Percentiles rank a stretch among this genome's conserved stretches.
These are phyloP conservation scores for Craterostigma plantagineum DNA, from an alignment of 257 asterid genomes.

Conservation along the genomic window DNA sequence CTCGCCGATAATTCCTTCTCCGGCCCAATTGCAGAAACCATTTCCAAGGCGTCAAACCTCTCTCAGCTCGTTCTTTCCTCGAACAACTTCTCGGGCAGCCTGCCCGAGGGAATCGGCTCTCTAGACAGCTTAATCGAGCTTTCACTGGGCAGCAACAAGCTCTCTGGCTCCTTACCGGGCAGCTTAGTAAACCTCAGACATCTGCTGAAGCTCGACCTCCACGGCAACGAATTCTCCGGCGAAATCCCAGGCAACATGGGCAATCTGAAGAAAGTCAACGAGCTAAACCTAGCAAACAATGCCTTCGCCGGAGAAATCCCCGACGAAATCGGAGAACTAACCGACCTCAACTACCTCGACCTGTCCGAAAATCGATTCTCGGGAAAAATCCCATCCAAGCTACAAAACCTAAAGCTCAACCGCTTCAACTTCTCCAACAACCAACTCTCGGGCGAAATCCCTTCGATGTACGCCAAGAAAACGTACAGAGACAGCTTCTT, in stretches of 20 bases:
- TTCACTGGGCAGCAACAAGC: slow-evolving; percentile 36
- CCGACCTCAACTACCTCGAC: slow-evolving; percentile 80
- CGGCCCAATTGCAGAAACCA: slow-evolving; percentile 55
- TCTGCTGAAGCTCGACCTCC: slow-evolving; percentile 82
- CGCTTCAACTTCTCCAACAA: slow-evolving; percentile 65
- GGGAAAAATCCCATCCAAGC: slow-evolving; percentile 46
- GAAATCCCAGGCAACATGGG: slow-evolving; percentile 48
- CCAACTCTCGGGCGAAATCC: slow-evolving; percentile 68
- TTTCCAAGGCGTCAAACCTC: slow-evolving; percentile 65
- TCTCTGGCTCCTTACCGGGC: slow-evolving; percentile 61
- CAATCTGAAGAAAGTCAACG: slow-evolving; percentile 67
- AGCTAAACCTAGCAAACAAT: slow-evolving; percentile 68
- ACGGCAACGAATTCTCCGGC: slow-evolving; percentile 49
- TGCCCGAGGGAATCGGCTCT: slow-evolving; percentile 74
- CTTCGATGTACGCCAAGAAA: slow-evolving; percentile 58
- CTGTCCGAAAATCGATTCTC: slow-evolving; percentile 57
- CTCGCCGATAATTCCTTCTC: slow-evolving; percentile 57
- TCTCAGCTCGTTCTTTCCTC: slow-evolving; percentile 56
- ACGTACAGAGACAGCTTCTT: slow-evolving; percentile 69
- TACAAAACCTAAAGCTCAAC: slow-evolving; percentile 88
- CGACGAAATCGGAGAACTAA: slow-evolving; percentile 48
- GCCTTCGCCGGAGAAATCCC: slow-evolving; percentile 66
- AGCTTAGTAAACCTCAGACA: slow-evolving; percentile 68
- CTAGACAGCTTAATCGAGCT: slow-evolving; percentile 53
- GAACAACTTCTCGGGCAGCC: slow-evolving; percentile 54